Conservation (phyloP, 371 early-diverging fungal species). For the Apophysomyces variabilis region DNA sequence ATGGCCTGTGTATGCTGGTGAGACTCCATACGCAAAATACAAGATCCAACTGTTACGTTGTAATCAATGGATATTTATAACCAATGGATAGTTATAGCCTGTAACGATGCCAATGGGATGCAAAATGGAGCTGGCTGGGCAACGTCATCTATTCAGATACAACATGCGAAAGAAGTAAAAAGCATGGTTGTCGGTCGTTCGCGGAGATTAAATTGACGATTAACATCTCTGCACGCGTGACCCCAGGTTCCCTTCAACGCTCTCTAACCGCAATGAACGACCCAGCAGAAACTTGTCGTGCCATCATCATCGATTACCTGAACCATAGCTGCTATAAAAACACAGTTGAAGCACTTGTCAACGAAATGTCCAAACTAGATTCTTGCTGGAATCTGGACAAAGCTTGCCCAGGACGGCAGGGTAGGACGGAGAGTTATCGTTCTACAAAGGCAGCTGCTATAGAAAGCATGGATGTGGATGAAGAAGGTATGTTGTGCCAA, state of each 20-base stretch:
- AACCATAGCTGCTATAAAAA: slow-evolving; percentile 66
- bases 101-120: not conserved
- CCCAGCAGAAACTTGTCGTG: slow-evolving; percentile 23
- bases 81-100: not conserved
- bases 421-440: not conserved
- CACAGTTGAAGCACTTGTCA: slow-evolving; percentile 62
- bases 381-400: slow-evolving; percentile 14
- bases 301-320: slow-evolving; percentile 54
- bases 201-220: not conserved
- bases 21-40: too few relatives aligned
- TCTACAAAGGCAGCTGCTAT: not conserved
- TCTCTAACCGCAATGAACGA: slow-evolving; percentile 18
- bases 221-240: not conserved
- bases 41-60: too few relatives aligned
- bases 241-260: not conserved
- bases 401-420: slow-evolving; percentile 1
- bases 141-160: not conserved
- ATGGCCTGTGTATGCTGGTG: too few relatives aligned
- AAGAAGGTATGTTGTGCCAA: not conserved
- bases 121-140: too few relatives aligned
- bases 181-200: too few relatives aligned
- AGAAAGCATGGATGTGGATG: not conserved
- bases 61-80: not conserved
- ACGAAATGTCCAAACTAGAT: slow-evolving; percentile 44
- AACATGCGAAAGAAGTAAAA: not conserved